Conservation (phyloP, 768 basidiomycete genomes). For the Epithele typhae region DNA sequence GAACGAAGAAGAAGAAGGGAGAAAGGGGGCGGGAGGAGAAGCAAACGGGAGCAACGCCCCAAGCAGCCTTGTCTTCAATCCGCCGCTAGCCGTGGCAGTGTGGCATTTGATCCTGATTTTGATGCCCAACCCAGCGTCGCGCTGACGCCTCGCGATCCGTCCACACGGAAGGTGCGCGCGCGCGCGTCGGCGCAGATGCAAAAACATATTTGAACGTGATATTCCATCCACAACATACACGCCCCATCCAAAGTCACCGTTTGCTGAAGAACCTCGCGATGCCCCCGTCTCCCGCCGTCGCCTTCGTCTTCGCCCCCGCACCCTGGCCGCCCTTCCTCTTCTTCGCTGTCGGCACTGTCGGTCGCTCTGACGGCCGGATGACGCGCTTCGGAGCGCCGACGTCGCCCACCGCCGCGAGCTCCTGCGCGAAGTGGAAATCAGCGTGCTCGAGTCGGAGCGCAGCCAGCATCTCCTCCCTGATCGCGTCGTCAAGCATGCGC, state of each 20-base stretch:
- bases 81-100: conserved; percentile 6
- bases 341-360: conserved; percentile 18
- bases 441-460: conserved; percentile 66
- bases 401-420: conserved; percentile 49
- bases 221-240: neutral
- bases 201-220: too few relatives aligned
- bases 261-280: conserved; percentile 47
- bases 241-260: conserved; percentile 18
- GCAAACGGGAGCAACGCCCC: conserved; percentile 13
- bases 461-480: conserved; percentile 33
- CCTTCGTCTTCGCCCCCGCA: conserved; percentile 28
- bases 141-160: neutral
- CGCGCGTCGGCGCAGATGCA: too few relatives aligned
- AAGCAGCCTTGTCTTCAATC: conserved; percentile 13
- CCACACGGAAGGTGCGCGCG: too few relatives aligned
- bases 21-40: conserved; percentile 11
- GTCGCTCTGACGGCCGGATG: conserved; percentile 17
- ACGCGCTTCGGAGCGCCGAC: conserved; percentile 19
- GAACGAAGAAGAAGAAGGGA: conserved; percentile 11
- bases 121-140: conserved; percentile 1
- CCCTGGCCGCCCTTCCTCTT: conserved; percentile 25
- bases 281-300: conserved; percentile 24
- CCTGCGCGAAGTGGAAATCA: conserved; percentile 87
- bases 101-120: conserved; percentile 11
- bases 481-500: conserved; percentile 19